Evolutionary conservation across 2,329 filamentous ascomycete genomes (phyloP).

Genomic region (Fusarium staphyleae): DNA sequence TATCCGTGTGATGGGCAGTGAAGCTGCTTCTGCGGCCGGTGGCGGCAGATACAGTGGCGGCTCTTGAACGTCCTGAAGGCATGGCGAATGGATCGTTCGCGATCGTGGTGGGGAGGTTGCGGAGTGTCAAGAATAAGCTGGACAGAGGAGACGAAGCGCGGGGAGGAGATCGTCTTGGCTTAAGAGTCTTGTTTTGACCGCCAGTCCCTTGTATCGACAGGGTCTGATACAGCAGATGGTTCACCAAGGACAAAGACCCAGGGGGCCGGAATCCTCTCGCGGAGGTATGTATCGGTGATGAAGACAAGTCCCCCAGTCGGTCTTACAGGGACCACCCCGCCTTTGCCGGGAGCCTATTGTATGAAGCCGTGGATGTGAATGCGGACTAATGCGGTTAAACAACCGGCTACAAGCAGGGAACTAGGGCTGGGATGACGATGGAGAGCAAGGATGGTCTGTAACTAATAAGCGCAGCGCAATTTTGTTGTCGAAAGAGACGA

Average conservation of each 20-base stretch:
- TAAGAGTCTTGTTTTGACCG: slow-evolving; percentile 35
- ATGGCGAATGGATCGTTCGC: slow-evolving; percentile 30
- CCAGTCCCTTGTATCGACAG: slow-evolving; percentile 35
- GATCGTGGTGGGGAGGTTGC: slow-evolving; percentile 23
- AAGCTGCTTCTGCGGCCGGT: slow-evolving; percentile 36
- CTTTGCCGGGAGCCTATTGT: slow-evolving; percentile 37
- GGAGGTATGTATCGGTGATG: slow-evolving; percentile 20
- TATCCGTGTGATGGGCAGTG: slow-evolving; percentile 32
- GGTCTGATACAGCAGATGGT: slow-evolving; percentile 42
- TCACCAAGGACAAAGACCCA: slow-evolving; percentile 31
- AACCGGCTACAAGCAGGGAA: slow-evolving; percentile 37
- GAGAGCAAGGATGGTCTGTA: slow-evolving; percentile 31
- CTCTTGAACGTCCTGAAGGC: slow-evolving; percentile 36
- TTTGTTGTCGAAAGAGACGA: slow-evolving; percentile 29
- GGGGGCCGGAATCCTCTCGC: slow-evolving; percentile 35
- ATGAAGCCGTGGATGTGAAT: slow-evolving; percentile 31
- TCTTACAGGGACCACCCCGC: slow-evolving; percentile 41
- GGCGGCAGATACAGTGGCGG: slow-evolving; percentile 36
- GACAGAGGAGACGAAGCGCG: slow-evolving; percentile 20
- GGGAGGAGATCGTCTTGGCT: slow-evolving; percentile 34
- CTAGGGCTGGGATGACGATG: slow-evolving; percentile 32
- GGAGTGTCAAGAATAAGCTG: slow-evolving; percentile 34
- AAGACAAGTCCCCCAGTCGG: slow-evolving; percentile 31
- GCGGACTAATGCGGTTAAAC: slow-evolving; percentile 38
- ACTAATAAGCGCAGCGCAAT: slow-evolving; percentile 36